Conservation (phyloP, 441 rosid species). For the Croton setiger region DNA sequence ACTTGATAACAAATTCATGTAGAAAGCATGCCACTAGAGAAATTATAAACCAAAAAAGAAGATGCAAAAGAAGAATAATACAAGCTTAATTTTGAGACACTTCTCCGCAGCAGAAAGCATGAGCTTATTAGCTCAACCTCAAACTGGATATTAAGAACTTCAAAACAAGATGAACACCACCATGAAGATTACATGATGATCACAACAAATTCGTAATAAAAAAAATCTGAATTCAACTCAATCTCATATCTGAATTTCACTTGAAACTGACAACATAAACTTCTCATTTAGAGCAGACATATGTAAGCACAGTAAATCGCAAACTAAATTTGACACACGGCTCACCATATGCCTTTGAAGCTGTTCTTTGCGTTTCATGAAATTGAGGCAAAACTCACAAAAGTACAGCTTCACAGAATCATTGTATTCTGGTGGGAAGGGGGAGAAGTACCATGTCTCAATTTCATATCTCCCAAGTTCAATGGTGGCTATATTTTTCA, state of each 20-base stretch:
- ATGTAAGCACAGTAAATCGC: constrained; percentile 8
- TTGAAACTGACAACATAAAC: background rate
- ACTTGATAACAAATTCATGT: background rate
- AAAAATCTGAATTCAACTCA: background rate
- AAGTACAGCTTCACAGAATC: constrained; percentile 93
- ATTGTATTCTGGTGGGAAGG: constrained; percentile 97
- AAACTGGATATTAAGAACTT: background rate
- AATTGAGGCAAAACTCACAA: constrained; percentile 99
- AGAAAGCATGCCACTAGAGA: background rate
- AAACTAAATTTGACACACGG: constrained; percentile 17
- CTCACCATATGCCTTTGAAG: constrained; percentile 99
- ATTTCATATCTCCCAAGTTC: constrained; percentile 99
- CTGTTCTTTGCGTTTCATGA: constrained; percentile 99
- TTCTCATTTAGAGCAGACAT: background rate
- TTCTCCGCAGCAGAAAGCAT: too few species aligned
- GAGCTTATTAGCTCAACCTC: too few species aligned
- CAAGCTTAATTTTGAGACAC: too few species aligned
- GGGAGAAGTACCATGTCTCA: constrained; percentile 99
- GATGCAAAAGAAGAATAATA: background rate
- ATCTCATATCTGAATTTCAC: background rate
- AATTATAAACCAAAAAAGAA: background rate
- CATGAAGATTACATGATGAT: too few species aligned
- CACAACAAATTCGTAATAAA: background rate
- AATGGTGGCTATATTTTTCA: constrained; percentile 94
- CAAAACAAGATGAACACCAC: background rate